phyloP scores from a whole-genome alignment of 176 grass and related monocot species.

The Eremochloa ophiuroides region DNA sequence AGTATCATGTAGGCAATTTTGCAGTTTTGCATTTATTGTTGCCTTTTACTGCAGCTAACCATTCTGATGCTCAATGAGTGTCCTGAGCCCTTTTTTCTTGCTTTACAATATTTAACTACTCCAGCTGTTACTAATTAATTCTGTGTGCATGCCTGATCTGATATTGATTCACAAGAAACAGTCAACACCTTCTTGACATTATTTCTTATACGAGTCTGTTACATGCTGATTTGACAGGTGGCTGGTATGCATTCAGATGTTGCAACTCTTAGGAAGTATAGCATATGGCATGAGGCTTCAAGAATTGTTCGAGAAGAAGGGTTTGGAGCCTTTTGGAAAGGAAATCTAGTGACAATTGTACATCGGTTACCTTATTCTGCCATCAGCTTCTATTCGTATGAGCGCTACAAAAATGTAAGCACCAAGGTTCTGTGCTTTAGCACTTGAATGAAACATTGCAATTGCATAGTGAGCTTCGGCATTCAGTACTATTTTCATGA shows the following conservation, averaged over 20 bases:
- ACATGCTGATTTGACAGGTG: slow-evolving; percentile 53
- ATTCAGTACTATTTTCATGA: slow-evolving; percentile 5
- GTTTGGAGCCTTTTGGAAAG: slow-evolving; percentile 90
- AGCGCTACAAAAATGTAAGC: slow-evolving; percentile 79
- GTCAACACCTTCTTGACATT: not conserved
- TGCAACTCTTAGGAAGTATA: slow-evolving; percentile 62
- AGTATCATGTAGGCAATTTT: not conserved
- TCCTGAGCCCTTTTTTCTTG: not conserved
- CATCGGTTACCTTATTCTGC: slow-evolving; percentile 93
- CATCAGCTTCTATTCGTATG: slow-evolving; percentile 86
- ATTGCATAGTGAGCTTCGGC: not conserved
- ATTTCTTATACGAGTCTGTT: slow-evolving; percentile 6
- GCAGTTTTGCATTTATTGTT: not conserved
- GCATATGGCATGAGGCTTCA: slow-evolving; percentile 76
- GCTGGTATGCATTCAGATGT: slow-evolving; percentile 90
- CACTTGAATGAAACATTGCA: not conserved
- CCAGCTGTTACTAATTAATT: not conserved
- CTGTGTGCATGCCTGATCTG: not conserved
- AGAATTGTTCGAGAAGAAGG: slow-evolving; percentile 82
- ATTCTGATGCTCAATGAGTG: not conserved
- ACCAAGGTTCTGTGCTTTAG: not conserved
- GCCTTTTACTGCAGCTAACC: not conserved
- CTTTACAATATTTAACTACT: not conserved
- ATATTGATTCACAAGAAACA: not conserved
- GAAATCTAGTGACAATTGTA: slow-evolving; percentile 83